Percentiles rank a stretch among this genome's conserved stretches.
phyloP scores from a whole-genome alignment of 768 basidiomycete genomes.

The Candolleomyces aberdarensis region DNA sequence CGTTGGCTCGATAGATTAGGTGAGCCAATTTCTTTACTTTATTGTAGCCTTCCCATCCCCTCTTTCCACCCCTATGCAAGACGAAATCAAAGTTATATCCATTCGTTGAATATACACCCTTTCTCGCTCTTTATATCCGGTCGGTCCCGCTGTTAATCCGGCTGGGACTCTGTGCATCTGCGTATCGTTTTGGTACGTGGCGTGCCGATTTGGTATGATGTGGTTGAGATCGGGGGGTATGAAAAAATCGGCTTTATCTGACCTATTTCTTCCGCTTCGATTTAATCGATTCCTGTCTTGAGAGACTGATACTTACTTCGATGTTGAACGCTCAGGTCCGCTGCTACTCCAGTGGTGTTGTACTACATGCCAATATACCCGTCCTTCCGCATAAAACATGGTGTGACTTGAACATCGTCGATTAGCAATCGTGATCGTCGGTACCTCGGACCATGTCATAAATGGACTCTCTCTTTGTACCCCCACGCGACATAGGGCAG shows the following conservation, averaged over 20 bases:
- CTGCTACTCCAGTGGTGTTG: too few species aligned
- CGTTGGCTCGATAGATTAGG: neutral
- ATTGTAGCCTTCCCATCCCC: too few species aligned
- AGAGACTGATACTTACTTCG: too few species aligned
- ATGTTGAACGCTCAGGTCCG: too few species aligned
- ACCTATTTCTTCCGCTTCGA: neutral
- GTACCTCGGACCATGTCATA: too few species aligned
- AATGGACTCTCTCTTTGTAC: too few species aligned
- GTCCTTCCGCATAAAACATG: too few species aligned
- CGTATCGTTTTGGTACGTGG: neutral
- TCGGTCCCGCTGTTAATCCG: neutral
- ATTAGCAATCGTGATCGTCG: too few species aligned
- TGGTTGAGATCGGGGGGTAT: conserved; percentile 1
- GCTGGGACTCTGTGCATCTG: neutral
- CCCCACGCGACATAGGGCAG: too few species aligned
- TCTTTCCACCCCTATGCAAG: conserved; percentile 1
- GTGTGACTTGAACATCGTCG: too few species aligned
- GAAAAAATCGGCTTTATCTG: conserved; percentile 4
- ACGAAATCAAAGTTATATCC: conserved; percentile 12
- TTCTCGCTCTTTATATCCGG: neutral
- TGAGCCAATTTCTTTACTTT: neutral
- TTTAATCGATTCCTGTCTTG: too few species aligned
- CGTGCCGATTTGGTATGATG: neutral
- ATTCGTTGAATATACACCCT: conserved; percentile 11
- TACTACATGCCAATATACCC: too few species aligned